Conservation (phyloP, 164 flowering plant species). For the Vitis riparia region DNA sequence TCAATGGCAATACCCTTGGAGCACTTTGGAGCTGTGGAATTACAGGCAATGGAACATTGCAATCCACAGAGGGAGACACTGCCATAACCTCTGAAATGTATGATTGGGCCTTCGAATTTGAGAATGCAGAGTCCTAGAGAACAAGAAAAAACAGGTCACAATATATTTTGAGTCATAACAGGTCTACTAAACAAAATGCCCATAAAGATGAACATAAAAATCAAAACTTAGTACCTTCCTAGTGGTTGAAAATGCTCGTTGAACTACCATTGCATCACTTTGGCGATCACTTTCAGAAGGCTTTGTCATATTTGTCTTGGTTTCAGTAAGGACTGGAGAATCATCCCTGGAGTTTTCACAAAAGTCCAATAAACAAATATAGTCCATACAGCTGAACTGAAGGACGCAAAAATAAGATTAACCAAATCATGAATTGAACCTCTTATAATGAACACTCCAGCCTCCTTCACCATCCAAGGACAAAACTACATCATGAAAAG, state of each 20-base stretch:
- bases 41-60: constrained; percentile 37
- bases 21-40: constrained; percentile 63
- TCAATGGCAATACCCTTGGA: constrained; percentile 64
- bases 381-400: neutral
- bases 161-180: too few relatives aligned
- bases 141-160: neutral
- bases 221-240: constrained; percentile 43
- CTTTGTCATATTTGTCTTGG: constrained; percentile 20
- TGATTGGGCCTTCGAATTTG: constrained; percentile 54
- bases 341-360: constrained; percentile 51
- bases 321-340: constrained; percentile 32
- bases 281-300: constrained; percentile 64
- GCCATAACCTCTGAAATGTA: constrained; percentile 66
- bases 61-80: constrained; percentile 47
- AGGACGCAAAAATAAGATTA: neutral
- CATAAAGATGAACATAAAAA: neutral
- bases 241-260: constrained; percentile 72
- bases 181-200: neutral
- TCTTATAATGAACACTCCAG: constrained; percentile 74
- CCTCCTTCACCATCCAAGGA: constrained; percentile 99
- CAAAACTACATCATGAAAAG: constrained; percentile 94
- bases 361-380: neutral
- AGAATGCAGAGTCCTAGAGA: constrained; percentile 52
- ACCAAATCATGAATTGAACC: constrained; percentile 29
- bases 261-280: constrained; percentile 85